These are phyloP conservation scores for Flammula alnicola DNA, from an alignment of 1,284 basidiomycete species.

Conservation along the genomic window DNA sequence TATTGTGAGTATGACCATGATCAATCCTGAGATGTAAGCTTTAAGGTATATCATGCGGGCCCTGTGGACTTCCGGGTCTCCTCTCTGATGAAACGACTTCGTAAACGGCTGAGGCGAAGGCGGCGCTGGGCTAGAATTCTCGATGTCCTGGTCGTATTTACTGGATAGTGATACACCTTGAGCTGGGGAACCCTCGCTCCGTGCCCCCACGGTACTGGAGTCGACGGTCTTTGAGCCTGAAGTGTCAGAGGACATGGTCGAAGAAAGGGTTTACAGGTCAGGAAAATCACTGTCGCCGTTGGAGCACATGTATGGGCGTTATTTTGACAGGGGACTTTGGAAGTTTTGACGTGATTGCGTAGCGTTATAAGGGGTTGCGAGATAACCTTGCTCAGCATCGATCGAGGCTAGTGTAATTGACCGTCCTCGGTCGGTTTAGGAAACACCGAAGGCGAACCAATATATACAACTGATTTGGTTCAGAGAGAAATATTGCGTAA, in stretches of 20 bases:
- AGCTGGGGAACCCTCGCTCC: no score
- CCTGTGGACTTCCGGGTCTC: conserved; percentile 21
- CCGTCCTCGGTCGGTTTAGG: neutral
- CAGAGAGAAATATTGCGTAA: no score
- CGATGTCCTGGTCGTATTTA: no score
- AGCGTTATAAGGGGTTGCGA: neutral
- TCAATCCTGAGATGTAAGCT: conserved; percentile 34
- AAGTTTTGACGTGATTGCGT: neutral
- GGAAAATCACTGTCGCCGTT: no score
- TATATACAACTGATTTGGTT: neutral
- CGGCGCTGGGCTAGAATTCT: neutral
- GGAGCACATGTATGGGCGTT: neutral
- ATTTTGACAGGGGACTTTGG: neutral
- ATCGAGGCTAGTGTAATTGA: neutral
- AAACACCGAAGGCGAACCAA: neutral
- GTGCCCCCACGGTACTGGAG: no score
- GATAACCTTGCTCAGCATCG: neutral
- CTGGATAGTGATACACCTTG: no score
- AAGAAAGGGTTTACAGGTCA: no score
- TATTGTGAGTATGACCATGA: conserved; percentile 39
- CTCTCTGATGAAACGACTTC: conserved; percentile 18
- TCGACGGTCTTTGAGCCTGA: conserved; percentile 1
- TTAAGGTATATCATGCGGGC: conserved; percentile 38
- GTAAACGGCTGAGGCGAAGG: conserved; percentile 14
- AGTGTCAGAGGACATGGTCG: no score